Evolutionary conservation across 768 basidiomycete species (phyloP), one percentile per base, ranked within the genome.

Genomic region (Amanita fuliginea): DNA sequence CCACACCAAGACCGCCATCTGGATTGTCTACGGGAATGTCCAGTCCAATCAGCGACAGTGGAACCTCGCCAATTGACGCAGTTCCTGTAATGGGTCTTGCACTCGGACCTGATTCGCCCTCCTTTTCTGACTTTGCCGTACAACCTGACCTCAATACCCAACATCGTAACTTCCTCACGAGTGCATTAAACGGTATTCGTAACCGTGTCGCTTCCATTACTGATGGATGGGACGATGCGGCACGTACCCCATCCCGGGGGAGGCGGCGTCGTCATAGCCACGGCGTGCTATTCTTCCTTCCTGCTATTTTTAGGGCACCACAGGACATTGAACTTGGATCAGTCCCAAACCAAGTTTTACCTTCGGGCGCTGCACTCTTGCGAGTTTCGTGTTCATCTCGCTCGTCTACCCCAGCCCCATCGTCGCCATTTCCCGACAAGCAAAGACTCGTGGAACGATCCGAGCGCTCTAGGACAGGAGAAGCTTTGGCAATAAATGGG

Each of bases 231-330:
- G 64, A 66, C 26, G 64, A 68, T 16, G 54, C 63, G 3, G 69
- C 74, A 1, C 71, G 76, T 24, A 72, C 75, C 1, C 73, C 77
- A 36, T 58, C 73, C 40, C 74, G 76, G 42, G 63, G 69, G 41
- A 65, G 76, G 49, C 69, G 76, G 50, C 68, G 70, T 50, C 62
- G 67, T 13, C 58, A 60, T 49, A 74, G 74, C 42, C 74, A 80
- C 35, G 80, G 83, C 30, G 77, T 86, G 35, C 64, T 89, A 43
- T 89, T 86, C 66, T 88, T 89, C 72, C 73, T 91, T 44, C 88
- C 88, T 18, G 84, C 86, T 30, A 81, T 87, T 56, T 84, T 89
- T 61, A 73, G 83, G 3, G 70, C 77, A 50, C 53, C 67, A 4
- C 66, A 66, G 39, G 72, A 75, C 49, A 66, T 77, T 42, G 75